Percentiles rank a stretch among this genome's conserved stretches.
These are phyloP conservation scores for Pleurostoma richardsiae DNA, from an alignment of 2,329 filamentous ascomycete species.

Conservation along the genomic window DNA sequence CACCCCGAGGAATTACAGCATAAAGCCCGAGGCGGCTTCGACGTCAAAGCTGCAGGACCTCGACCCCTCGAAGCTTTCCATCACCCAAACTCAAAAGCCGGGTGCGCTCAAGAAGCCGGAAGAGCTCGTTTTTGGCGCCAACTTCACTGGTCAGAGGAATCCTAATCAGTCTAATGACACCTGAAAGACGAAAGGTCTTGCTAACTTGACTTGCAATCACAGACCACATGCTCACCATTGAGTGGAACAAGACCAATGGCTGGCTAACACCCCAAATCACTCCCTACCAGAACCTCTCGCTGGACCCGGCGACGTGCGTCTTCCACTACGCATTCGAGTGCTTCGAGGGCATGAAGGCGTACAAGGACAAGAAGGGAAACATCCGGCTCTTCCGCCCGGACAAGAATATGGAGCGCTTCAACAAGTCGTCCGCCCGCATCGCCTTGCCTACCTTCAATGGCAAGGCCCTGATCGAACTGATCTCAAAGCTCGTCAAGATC, in stretches of 20 bases:
- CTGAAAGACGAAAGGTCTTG: neutral
- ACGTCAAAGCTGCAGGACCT: conserved; percentile 57
- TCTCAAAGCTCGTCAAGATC: conserved; percentile 72
- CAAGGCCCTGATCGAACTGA: conserved; percentile 70
- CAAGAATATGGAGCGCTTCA: conserved; percentile 93
- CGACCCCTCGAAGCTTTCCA: conserved; percentile 69
- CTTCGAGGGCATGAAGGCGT: conserved; percentile 99
- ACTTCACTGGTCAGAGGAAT: conserved; percentile 70
- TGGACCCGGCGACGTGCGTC: conserved; percentile 93
- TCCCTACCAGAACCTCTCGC: conserved; percentile 94
- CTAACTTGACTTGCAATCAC: conserved; percentile 3
- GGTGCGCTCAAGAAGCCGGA: conserved; percentile 70
- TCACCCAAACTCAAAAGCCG: conserved; percentile 71
- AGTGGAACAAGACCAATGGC: conserved; percentile 83
- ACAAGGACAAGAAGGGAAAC: conserved; percentile 76
- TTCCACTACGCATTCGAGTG: conserved; percentile 98
- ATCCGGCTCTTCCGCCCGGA: conserved; percentile 90
- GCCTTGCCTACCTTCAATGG: conserved; percentile 83
- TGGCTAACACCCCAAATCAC: conserved; percentile 81
- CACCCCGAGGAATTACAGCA: conserved; percentile 44
- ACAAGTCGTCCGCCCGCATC: conserved; percentile 86
- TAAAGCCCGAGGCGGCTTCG: conserved; percentile 44
- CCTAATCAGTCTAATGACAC: neutral
- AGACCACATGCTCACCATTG: conserved; percentile 97
- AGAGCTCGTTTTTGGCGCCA: conserved; percentile 82